Evolutionary conservation across 768 basidiomycete genomes (phyloP), one percentile per base, ranked within the genome.

Genomic region (Lentinula sp.): DNA sequence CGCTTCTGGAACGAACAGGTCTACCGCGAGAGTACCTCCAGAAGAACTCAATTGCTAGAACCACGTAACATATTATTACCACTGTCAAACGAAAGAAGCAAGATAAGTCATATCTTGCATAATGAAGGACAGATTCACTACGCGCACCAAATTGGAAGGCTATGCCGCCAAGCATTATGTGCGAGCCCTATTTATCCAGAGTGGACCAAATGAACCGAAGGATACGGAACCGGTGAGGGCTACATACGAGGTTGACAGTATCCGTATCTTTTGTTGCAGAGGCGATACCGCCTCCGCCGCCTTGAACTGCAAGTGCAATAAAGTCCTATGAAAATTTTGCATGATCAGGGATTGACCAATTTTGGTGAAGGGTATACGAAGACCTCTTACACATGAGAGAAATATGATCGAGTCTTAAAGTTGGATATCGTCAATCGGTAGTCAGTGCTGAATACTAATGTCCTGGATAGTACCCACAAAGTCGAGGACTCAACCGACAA

Each of bases 401-500:
- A 59, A 59, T 13, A 59, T 59, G 5, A 23, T 59, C 3, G 57
- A 45, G 23, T 59, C 57, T 59, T 18, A 13, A 32, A 35, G 28
- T 28, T 28, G 3, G 28, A 28, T 2, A 28, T 28, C 28, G 28
- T 28, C 28, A 28, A 28, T 28, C 2, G 28, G 3, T 28, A 28
- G 28, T 28, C 28, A 28, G 28, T 28, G 28, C 28, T 28, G 28
- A 28, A 28, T 28, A 28, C 28, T 3, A 28, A 28, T 28, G 28
- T 28, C 28, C 3, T 28, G 28, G 36, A 35, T 15, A 10, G 9
- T 12, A 72, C 74, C 45, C 61, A 77, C 77, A 78, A 59, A 67
- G 67, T 50, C 60, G 67, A 4, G 77, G 73, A 39, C 62, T 64
- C 5, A 80, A 59, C 1, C 77, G 68, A 46, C 75, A 75, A 68